These are phyloP conservation scores for Cladosporium sp. DNA, from an alignment of 2,329 filamentous ascomycete species.

Conservation along the genomic window DNA sequence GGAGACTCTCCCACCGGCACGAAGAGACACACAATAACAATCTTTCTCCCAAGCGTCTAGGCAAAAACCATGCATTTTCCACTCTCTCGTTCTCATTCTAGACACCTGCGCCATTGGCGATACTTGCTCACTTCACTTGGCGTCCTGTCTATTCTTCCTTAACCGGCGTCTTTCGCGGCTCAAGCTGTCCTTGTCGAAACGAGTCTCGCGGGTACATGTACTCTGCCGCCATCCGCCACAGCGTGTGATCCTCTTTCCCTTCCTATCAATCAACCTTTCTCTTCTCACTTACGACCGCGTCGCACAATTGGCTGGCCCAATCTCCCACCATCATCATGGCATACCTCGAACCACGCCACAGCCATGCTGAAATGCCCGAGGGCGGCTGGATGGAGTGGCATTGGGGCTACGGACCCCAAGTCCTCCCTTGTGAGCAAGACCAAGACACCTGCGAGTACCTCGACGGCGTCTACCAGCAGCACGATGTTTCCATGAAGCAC, in stretches of 20 bases:
- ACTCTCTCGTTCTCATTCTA: background rate
- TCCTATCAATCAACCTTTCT: background rate
- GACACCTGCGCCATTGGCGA: background rate
- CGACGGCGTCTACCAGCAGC: conserved; percentile 50
- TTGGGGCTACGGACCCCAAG: conserved; percentile 54
- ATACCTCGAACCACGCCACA: conserved; percentile 4
- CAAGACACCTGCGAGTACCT: conserved; percentile 55
- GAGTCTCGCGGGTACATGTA: too few species aligned
- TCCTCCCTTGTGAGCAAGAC: conserved; percentile 55
- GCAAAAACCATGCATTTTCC: too few species aligned
- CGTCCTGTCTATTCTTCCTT: background rate
- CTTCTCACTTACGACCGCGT: background rate
- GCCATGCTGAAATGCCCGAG: conserved; percentile 5
- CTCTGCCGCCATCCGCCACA: too few species aligned
- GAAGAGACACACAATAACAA: too few species aligned
- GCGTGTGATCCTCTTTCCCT: background rate
- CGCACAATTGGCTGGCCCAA: conserved; percentile 7
- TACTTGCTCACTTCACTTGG: conserved; percentile 12
- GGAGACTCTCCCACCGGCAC: too few species aligned
- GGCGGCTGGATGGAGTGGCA: conserved; percentile 29
- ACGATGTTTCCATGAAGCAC: conserved; percentile 53
- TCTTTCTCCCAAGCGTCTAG: too few species aligned
- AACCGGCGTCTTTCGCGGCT: background rate
- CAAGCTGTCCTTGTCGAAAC: background rate
- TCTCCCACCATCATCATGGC: background rate